phyloP scores from a whole-genome alignment of 257 asterid genomes.

The Leptodermis oblonga region DNA sequence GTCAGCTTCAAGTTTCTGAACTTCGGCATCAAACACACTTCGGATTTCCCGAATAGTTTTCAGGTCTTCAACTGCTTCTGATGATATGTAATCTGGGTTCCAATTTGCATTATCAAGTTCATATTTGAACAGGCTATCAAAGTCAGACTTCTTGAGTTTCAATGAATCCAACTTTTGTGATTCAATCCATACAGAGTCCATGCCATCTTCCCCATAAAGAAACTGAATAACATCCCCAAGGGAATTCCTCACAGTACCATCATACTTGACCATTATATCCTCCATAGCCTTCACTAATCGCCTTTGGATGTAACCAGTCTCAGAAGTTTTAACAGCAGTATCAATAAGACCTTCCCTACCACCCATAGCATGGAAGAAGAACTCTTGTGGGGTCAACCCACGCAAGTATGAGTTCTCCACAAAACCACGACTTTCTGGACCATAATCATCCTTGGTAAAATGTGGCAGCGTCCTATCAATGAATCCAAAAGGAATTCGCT shows the following conservation, averaged over 20 bases:
- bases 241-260: constrained; percentile 97
- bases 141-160: constrained; percentile 72
- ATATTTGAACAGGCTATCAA: constrained; percentile 62
- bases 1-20: constrained; percentile 88
- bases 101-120: constrained; percentile 82
- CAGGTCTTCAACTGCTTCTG: constrained; percentile 88
- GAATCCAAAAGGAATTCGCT: constrained; percentile 97
- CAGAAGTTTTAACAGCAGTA: constrained; percentile 98
- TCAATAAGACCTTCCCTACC: constrained; percentile 99
- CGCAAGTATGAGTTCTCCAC: constrained; percentile 97
- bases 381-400: constrained; percentile 96
- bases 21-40: constrained; percentile 97
- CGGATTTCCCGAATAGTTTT: constrained; percentile 89
- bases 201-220: constrained; percentile 98
- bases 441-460: constrained; percentile 85
- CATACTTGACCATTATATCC: constrained; percentile 99
- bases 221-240: constrained; percentile 98
- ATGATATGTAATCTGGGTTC: constrained; percentile 83
- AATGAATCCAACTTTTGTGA: constrained; percentile 87
- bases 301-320: constrained; percentile 97
- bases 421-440: constrained; percentile 99
- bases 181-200: constrained; percentile 99
- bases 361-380: constrained; percentile 99
- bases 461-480: constrained; percentile 89
- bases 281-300: constrained; percentile 99